Evolutionary conservation across 306 rosid species (phyloP).

Genomic region (Prunus salicina): DNA sequence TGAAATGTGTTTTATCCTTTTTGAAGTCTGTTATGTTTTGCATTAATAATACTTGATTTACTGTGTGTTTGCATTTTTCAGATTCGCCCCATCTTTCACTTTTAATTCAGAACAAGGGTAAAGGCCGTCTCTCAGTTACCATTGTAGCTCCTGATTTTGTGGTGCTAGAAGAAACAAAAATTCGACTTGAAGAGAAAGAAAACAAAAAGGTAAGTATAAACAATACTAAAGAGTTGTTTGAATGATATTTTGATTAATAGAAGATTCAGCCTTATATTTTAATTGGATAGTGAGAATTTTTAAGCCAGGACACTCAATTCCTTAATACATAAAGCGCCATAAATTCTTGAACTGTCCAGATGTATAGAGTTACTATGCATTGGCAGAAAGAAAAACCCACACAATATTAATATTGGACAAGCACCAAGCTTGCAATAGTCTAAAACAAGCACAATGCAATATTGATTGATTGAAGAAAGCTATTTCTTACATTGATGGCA

Average conservation of each 20-base stretch:
- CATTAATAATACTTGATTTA: neutral
- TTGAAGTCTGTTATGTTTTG: neutral
- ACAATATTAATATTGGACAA: neutral
- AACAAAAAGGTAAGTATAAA: slow-evolving; percentile 33
- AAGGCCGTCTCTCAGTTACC: slow-evolving; percentile 24
- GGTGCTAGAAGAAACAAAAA: slow-evolving; percentile 25
- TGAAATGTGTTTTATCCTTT: neutral
- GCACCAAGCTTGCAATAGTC: neutral
- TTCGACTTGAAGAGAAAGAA: slow-evolving; percentile 30
- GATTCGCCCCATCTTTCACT: slow-evolving; percentile 46
- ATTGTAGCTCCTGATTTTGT: slow-evolving; percentile 48
- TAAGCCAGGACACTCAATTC: neutral
- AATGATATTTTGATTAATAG: neutral
- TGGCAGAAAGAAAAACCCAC: neutral
- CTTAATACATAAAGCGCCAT: neutral
- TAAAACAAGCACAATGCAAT: neutral
- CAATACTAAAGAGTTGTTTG: neutral
- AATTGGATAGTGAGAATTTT: neutral
- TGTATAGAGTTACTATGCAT: neutral
- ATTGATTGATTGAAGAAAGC: neutral
- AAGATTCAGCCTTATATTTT: neutral
- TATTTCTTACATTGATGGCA: neutral
- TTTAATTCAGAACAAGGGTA: slow-evolving; percentile 51
- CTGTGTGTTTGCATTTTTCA: slow-evolving; percentile 19
- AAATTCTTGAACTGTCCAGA: neutral